Evolutionary conservation across 73 alveolate species (phyloP).

Genomic region (Blepharisma japonicum): DNA sequence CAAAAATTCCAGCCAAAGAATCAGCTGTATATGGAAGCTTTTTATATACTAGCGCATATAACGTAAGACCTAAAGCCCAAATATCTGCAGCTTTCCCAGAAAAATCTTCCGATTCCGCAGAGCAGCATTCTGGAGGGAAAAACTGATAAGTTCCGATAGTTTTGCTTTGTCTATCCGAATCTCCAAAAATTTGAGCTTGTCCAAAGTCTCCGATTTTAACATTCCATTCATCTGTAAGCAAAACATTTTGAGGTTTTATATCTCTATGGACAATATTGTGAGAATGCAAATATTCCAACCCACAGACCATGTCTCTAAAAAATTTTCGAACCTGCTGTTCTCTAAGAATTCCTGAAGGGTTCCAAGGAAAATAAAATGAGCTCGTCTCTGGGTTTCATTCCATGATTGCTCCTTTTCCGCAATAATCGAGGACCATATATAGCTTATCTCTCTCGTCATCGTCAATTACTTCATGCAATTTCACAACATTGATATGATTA

Average conservation of each 20-base stretch:
- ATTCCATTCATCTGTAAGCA: constrained; percentile 70
- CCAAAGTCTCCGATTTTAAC: constrained; percentile 96
- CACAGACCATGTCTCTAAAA: constrained; percentile 70
- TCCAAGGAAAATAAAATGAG: constrained; percentile 55
- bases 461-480: constrained; percentile 86
- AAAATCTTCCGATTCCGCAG: constrained; percentile 61
- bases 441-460: constrained; percentile 92
- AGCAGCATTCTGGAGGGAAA: constrained; percentile 96
- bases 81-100: constrained; percentile 94
- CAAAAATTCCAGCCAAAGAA: constrained; percentile 68
- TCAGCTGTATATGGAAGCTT: constrained; percentile 82
- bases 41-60: constrained; percentile 76
- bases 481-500: constrained; percentile 80
- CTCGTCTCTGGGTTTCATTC: constrained; percentile 85
- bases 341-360: not conserved
- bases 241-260: constrained; percentile 92
- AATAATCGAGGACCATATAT: constrained; percentile 86
- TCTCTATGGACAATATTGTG: constrained; percentile 92
- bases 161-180: constrained; percentile 68
- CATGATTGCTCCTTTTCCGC: constrained; percentile 83
- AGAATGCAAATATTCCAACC: constrained; percentile 76
- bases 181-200: constrained; percentile 57
- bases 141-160: constrained; percentile 92
- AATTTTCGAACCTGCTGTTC: constrained; percentile 56
- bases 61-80: constrained; percentile 95